Percentiles rank a stretch among this genome's conserved stretches.
phyloP scores from a whole-genome alignment of 2,329 filamentous ascomycete genomes.

The Elsinoe perseae region DNA sequence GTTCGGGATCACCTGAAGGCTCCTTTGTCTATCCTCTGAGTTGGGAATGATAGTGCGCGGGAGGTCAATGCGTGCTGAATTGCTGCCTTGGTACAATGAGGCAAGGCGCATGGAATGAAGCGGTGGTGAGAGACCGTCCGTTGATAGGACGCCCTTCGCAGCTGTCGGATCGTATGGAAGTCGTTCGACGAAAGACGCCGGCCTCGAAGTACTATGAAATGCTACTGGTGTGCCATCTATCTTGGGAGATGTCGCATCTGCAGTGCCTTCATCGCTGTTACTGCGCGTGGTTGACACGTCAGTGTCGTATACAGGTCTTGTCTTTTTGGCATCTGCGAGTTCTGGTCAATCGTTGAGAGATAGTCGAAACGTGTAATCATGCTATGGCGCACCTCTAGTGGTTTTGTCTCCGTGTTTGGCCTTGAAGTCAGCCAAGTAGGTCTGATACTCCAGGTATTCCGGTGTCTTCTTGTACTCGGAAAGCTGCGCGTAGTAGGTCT shows the following conservation, averaged over 20 bases:
- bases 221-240: background rate
- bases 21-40: no score
- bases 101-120: background rate
- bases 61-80: no score
- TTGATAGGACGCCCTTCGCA: background rate
- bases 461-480: conserved; percentile 69
- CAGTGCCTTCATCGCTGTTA: conserved; percentile 2
- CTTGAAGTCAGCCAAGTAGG: conserved; percentile 70
- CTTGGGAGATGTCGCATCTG: background rate
- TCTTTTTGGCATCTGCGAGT: background rate
- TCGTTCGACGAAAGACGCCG: background rate
- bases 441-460: conserved; percentile 49
- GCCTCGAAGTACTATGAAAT: background rate
- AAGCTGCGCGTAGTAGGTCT: conserved; percentile 66
- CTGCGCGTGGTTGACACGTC: background rate
- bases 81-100: no score
- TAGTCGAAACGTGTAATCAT: background rate
- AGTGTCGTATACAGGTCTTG: background rate
- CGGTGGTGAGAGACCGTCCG: background rate
- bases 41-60: no score
- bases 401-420: conserved; percentile 48
- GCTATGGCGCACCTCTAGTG: background rate
- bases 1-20: no score
- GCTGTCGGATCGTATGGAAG: background rate
- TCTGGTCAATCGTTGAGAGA: background rate